Base-by-base conservation (phyloP, 2,329 filamentous ascomycete species). In the Saccharata proteae region DNA sequence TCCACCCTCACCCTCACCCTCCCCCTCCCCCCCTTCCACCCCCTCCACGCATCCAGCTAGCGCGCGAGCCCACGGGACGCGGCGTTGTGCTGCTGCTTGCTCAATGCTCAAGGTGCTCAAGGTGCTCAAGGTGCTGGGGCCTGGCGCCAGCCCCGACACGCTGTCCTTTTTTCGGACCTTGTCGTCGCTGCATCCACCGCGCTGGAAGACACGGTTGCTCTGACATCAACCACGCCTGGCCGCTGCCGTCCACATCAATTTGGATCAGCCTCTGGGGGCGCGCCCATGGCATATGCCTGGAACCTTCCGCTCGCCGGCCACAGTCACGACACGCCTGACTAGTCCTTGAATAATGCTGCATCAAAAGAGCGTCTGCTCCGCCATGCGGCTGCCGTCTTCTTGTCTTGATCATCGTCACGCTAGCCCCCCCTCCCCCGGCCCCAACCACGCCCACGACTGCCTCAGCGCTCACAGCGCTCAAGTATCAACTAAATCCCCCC, bases 261-360 rank as follows among this genome's bases (percentile, higher is more conserved):
- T 52, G 50, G 49, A 52, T 54, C 52, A 54, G 50, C 49, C 47
- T 49, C 47, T 52, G 47, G 44, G 43, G 47, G 47, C 18, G 19
- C 13, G 18, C 7, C 20, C 29, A 13, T 14, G 17, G 29, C 42
- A 39, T 34, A 45, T 50, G 48, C 44, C 51, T 54, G 51, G 52
- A 51, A 51, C 48, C 46, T 52, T 49, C 49, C 51, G 51, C 32
- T 33, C 36, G 39, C 38, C 38, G 29, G 30, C 37, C 27, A 27
- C 32, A 34, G 36, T 42, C 36, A 39, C 42, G 35, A 39, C 36
- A 27, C 33, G 33, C 33, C 33, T 35, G 33, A 35, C 33, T 35
- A 35, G 33, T 41, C 38, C 40, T 39, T 52, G 48, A 54, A 55
- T 54, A 48, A 51, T 54, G 49, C 51, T 51, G 54, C 50, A 51